These are phyloP conservation scores for Fusarium dlaminii DNA, from an alignment of 2,329 filamentous ascomycete species.

Conservation along the genomic window DNA sequence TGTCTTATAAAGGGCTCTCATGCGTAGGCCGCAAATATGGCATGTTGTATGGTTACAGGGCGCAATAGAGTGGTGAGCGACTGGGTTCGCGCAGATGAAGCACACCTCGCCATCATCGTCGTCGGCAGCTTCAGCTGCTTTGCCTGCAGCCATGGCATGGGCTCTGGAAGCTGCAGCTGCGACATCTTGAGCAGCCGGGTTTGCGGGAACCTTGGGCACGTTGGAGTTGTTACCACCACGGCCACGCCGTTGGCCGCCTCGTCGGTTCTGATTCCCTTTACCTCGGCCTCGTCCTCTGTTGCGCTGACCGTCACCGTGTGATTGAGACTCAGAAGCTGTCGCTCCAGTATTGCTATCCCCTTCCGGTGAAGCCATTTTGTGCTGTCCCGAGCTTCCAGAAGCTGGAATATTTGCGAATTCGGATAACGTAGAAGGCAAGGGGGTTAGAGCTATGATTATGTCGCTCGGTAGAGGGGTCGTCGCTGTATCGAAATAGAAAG, in stretches of 20 bases:
- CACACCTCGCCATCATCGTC: conserved; percentile 82
- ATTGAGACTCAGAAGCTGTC: conserved; percentile 29
- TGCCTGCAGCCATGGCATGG: conserved; percentile 44
- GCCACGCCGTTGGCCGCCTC: conserved; percentile 48
- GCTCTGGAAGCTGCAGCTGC: conserved; percentile 49
- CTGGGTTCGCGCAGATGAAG: conserved; percentile 95
- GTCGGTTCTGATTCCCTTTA: conserved; percentile 50
- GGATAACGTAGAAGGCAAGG: neutral
- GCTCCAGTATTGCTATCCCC: conserved; percentile 20
- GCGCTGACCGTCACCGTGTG: conserved; percentile 41
- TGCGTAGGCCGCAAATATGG: conserved; percentile 90
- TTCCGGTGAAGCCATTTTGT: conserved; percentile 33
- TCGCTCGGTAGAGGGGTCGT: conserved; percentile 10
- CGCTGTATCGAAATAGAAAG: neutral
- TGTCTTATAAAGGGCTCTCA: conserved; percentile 94
- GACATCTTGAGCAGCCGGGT: conserved; percentile 46
- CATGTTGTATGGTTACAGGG: conserved; percentile 97
- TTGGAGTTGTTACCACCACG: conserved; percentile 41
- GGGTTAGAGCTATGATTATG: conserved; percentile 7
- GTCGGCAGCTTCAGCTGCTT: conserved; percentile 42
- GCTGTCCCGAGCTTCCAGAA: neutral
- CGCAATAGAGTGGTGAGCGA: conserved; percentile 86
- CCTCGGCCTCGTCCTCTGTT: conserved; percentile 57
- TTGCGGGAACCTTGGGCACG: conserved; percentile 29
- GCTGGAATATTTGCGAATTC: conserved; percentile 8